Evolutionary conservation across 2,329 filamentous ascomycete species (phyloP).

Genomic region (Cytospora schulzeri): DNA sequence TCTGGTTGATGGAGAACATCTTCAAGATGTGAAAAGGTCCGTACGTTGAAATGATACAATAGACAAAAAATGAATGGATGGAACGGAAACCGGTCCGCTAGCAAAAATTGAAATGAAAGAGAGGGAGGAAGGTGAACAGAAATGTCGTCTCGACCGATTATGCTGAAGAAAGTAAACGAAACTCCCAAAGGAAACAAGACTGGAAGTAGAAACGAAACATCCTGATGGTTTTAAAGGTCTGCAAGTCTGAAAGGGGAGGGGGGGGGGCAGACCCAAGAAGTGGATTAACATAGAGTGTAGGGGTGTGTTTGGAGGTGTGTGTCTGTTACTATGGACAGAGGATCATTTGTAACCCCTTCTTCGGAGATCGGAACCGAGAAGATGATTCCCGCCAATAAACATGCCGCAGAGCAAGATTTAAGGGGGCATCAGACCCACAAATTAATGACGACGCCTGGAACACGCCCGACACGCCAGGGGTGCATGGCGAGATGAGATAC

Average conservation of each 20-base stretch:
- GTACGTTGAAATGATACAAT: neutral
- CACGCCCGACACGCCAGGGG: neutral
- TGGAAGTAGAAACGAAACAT: conserved; percentile 8
- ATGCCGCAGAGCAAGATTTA: neutral
- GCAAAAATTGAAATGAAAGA: neutral
- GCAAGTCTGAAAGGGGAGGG: neutral
- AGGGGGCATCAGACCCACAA: neutral
- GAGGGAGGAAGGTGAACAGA: neutral
- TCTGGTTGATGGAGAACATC: conserved; percentile 23
- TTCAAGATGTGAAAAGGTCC: neutral
- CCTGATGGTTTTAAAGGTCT: neutral
- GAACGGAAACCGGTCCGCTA: conserved; percentile 17
- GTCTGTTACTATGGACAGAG: too few relatives aligned
- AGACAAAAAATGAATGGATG: conserved; percentile 6
- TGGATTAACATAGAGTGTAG: too few relatives aligned
- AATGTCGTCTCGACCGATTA: neutral
- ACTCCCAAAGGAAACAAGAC: conserved; percentile 3
- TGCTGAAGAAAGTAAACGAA: conserved; percentile 15
- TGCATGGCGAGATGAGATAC: neutral
- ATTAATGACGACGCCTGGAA: neutral
- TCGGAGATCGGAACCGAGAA: neutral
- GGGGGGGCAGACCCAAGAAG: too few relatives aligned
- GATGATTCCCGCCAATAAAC: neutral
- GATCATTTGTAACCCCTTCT: too few relatives aligned
- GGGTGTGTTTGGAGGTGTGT: too few relatives aligned